phyloP scores from a whole-genome alignment of 2,329 filamentous ascomycete species.

The Dactylellina cionopaga region DNA sequence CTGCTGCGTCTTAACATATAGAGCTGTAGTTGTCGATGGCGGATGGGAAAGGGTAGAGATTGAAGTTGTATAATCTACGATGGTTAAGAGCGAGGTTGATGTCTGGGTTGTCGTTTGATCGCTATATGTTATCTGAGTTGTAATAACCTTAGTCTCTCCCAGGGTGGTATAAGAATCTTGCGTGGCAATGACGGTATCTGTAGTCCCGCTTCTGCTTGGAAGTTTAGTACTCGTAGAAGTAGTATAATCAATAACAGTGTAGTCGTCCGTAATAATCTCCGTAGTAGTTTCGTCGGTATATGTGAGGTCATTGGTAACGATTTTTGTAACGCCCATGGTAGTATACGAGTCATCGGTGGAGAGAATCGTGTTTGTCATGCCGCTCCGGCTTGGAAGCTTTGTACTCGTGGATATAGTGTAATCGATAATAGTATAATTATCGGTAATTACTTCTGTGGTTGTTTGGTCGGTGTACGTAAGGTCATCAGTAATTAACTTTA shows the following conservation, averaged over 20 bases:
- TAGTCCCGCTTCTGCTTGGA: slow-evolving; percentile 5
- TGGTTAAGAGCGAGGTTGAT: slow-evolving; percentile 2
- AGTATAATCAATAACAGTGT: slow-evolving; percentile 15
- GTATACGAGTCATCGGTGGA: not conserved
- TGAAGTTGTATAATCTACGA: slow-evolving; percentile 13
- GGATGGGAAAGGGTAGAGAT: not conserved
- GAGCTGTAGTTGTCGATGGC: not conserved
- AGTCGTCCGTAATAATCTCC: not conserved
- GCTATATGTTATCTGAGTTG: slow-evolving; percentile 9
- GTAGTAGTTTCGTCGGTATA: slow-evolving; percentile 6
- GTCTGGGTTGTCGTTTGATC: slow-evolving; percentile 13
- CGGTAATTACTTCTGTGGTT: not conserved
- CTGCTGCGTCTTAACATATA: not conserved
- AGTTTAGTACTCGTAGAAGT: slow-evolving; percentile 10
- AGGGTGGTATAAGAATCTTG: not conserved
- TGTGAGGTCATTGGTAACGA: not conserved
- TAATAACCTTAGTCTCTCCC: not conserved
- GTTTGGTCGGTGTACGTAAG: slow-evolving; percentile 7
- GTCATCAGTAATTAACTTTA: not conserved
- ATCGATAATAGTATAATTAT: slow-evolving; percentile 2
- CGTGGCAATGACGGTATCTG: not conserved
- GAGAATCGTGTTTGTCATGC: not conserved
- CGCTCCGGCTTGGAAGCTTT: not conserved
- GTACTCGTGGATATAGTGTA: slow-evolving; percentile 3
- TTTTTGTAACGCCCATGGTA: slow-evolving; percentile 15